Evolutionary conservation across 1,139 yeast genomes (phyloP), one percentile per base, ranked within the genome.

Genomic region (Candida sanyaensis): DNA sequence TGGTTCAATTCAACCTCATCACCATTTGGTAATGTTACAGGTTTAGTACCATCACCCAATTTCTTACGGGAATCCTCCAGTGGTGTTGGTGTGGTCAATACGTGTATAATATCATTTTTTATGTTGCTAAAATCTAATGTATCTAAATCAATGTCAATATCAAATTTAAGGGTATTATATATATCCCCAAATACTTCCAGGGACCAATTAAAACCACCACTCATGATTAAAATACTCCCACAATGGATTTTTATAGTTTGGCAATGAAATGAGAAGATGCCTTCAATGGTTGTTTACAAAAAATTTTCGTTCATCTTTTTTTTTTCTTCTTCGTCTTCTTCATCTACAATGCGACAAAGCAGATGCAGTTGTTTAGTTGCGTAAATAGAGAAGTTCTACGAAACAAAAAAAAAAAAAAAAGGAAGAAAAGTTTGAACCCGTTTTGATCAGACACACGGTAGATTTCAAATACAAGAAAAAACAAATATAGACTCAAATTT

Each of bases 1-100:
- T 84, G 87, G 63, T 92, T 96, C 46, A 92, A 69, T 51, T 79
- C 75, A 49, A 86, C 73, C 53, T 86, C 91, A 51, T 86, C 92
- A 13, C 77, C 79, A 51, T 63, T 65, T 30, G 71, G 58, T 44
- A 89, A 70, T 17, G 64, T 66, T 10, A 86, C 68, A 26, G 78
- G 75, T 42, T 84, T 81, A 29, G 77, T 69, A 55, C 82, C 84
- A 45, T 65, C 67, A 30, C 62, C 53, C 34, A 90, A 63, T 42
- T 63, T 63, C 28, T 74, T 70, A 58, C 93, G 71, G 49, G 89
- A 80, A 4, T 71, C 43, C 34, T 80, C 82, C 52, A 76, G 80
- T 60, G 81, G 81, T 5, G 67, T 56, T 1, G 91, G 86, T 6
- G 78, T 71, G 2, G 69, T 61, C 42, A 83, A 65, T 42, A 86